Conservation (phyloP, 2,329 filamentous ascomycete genomes). For the Colletotrichum australisinense region DNA sequence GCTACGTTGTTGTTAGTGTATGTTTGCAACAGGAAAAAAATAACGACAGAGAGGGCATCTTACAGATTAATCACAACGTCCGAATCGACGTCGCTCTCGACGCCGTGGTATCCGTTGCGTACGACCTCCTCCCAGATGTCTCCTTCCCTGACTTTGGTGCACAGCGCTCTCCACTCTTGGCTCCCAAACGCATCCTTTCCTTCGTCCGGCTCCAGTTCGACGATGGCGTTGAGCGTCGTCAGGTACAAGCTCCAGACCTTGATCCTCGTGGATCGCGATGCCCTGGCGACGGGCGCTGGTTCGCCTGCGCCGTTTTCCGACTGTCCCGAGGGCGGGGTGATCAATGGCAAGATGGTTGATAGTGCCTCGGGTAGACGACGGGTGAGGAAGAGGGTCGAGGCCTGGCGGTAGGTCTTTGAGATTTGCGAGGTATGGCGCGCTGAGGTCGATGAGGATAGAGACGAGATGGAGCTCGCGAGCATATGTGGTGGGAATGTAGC, state of each 20-base stretch:
- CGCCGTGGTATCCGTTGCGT: slow-evolving; percentile 85
- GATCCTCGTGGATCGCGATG: slow-evolving; percentile 84
- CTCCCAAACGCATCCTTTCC: slow-evolving; percentile 90
- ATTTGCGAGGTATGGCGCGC: slow-evolving; percentile 77
- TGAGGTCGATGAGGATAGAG: slow-evolving; percentile 71
- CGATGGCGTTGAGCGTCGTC: slow-evolving; percentile 89
- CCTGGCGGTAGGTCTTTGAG: slow-evolving; percentile 93
- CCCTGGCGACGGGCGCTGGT: slow-evolving; percentile 80
- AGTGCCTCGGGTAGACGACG: slow-evolving; percentile 91
- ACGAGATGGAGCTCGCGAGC: slow-evolving; percentile 76
- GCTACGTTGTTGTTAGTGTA: slow-evolving; percentile 57
- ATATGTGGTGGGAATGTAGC: slow-evolving; percentile 61
- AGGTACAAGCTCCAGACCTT: slow-evolving; percentile 99
- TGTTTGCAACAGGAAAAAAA: neutral
- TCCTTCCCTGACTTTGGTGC: slow-evolving; percentile 87
- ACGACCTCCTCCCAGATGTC: slow-evolving; percentile 96
- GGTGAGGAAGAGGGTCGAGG: slow-evolving; percentile 93
- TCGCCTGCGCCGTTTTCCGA: slow-evolving; percentile 59
- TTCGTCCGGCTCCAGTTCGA: slow-evolving; percentile 90
- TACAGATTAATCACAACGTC: slow-evolving; percentile 93
- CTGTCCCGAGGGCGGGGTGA: slow-evolving; percentile 68
- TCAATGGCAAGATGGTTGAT: slow-evolving; percentile 84
- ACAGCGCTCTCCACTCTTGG: slow-evolving; percentile 85
- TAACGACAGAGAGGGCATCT: slow-evolving; percentile 43
- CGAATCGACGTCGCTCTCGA: slow-evolving; percentile 90